Percentiles rank a stretch among this genome's conserved stretches.
Evolutionary conservation across 208 protist species (phyloP).

Genomic region (Leishmania amazonensis): DNA sequence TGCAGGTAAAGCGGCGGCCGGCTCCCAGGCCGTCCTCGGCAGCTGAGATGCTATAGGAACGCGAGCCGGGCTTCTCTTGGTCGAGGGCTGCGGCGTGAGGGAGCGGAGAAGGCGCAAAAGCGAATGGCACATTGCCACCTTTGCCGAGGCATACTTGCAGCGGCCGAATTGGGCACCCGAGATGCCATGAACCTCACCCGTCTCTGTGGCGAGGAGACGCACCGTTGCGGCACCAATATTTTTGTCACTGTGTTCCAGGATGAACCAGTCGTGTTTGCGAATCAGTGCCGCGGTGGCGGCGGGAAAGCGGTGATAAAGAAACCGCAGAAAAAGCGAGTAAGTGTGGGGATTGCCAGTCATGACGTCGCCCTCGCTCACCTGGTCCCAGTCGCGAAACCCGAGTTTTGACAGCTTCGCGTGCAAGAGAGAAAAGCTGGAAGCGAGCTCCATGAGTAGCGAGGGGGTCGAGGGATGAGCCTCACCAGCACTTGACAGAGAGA

Average conservation of each 20-base stretch:
- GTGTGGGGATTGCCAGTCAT: conserved; percentile 45
- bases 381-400: conserved; percentile 44
- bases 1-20: neutral
- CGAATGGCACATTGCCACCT: conserved; percentile 45
- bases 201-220: conserved; percentile 32
- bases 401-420: conserved; percentile 49
- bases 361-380: conserved; percentile 42
- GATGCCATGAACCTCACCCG: conserved; percentile 14
- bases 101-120: conserved; percentile 30
- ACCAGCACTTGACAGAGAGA: neutral
- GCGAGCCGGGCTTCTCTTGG: no score
- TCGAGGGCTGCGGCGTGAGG: neutral
- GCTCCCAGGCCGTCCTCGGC: neutral
- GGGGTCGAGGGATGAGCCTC: neutral
- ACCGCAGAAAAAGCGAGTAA: conserved; percentile 51
- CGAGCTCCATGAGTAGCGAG: conserved; percentile 22
- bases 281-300: conserved; percentile 30
- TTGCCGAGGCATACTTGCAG: conserved; percentile 39
- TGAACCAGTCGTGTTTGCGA: conserved; percentile 45
- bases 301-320: conserved; percentile 41
- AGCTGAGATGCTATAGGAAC: neutral
- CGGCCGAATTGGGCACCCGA: conserved; percentile 36
- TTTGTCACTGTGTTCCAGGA: conserved; percentile 44
- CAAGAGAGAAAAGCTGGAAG: conserved; percentile 34
- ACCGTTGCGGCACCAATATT: conserved; percentile 29